A percentile compares a stretch with the other conserved stretches of the same genome.
phyloP scores from a whole-genome alignment of 2,329 filamentous ascomycete genomes.

The Phyllosticta paracitricarpa region DNA sequence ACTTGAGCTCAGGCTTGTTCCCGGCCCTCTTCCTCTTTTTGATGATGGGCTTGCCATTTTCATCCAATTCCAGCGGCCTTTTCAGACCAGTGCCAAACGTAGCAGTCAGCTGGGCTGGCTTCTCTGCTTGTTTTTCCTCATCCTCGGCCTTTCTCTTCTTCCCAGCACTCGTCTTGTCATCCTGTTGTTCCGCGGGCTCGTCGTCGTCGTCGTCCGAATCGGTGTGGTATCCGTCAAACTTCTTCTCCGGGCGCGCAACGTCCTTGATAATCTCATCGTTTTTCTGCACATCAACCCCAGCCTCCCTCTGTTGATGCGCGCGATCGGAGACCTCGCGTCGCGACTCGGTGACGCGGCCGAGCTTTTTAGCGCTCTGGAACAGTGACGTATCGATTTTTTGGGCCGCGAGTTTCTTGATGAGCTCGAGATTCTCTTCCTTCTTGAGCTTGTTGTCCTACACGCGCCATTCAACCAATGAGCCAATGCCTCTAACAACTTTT shows the following conservation, averaged over 20 bases:
- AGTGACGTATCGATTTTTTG: conserved; percentile 73
- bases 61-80: conserved; percentile 69
- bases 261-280: conserved; percentile 43
- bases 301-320: conserved; percentile 53
- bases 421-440: conserved; percentile 80
- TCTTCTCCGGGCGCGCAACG: conserved; percentile 21
- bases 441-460: conserved; percentile 72
- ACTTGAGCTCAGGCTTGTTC: conserved; percentile 1
- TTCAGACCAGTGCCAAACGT: conserved; percentile 67
- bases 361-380: conserved; percentile 64
- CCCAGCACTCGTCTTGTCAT: background rate
- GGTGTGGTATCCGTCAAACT: conserved; percentile 11
- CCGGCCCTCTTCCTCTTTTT: conserved; percentile 61
- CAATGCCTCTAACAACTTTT: background rate
- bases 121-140: background rate
- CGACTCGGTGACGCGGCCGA: conserved; percentile 63
- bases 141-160: background rate
- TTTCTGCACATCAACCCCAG: conserved; percentile 48
- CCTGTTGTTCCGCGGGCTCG: conserved; percentile 8
- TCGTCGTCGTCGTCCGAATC: conserved; percentile 21
- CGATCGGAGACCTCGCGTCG: conserved; percentile 59
- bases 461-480: background rate
- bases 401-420: conserved; percentile 73
- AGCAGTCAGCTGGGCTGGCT: background rate
- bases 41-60: conserved; percentile 70